Evolutionary conservation across 1,139 yeast species (phyloP), one percentile per base, ranked within the genome.

Genomic region (Eremothecium sinecaudum): DNA sequence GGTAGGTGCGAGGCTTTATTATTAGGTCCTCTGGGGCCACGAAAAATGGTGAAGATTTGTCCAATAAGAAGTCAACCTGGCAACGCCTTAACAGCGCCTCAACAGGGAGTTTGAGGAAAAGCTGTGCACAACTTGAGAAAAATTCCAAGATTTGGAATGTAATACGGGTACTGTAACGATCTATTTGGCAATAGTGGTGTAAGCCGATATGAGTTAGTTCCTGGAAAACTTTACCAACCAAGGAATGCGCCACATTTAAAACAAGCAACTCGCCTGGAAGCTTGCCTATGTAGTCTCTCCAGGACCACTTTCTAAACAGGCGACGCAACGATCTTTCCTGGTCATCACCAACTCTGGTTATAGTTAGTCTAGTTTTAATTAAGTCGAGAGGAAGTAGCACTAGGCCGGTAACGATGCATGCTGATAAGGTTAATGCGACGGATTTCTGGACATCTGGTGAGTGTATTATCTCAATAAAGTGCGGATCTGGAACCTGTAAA

Each of bases 401-500:
- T n/a, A 86, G 55, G 1, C 87, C 83, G 0, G 95, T 76, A 24
- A 80, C 54, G 1, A 83, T 75, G 34, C 83, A 72, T 0, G 94
- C 90, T 24, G 74, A 61, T 2, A 86, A 70, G 1, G 84, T 76
- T 13, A 84, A 63, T 38, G 75, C 60, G 17, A 86, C 63, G 11
- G 93, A 77, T 34, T 71, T 64, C 38, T 75, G 62, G 1, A 93
- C 86, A 44, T 79, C 84, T 3, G 87, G 76, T 22, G 90, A 79
- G 51, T 81, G 93, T 18, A 84, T 69, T 42, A 83, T 70, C 46
- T 83, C 94, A 43, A 84, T 75, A 55, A 83, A 80, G 44, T 79
- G 76, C 1, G 96, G 95, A 53, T 86, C 96, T 0, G 95, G 94
- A n/a, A 84, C 73, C 11, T 83, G 81, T 37, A 83, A 61, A 34